phyloP scores from a whole-genome alignment of 2,329 filamentous ascomycete genomes.

The Myriosclerotinia curreyana region DNA sequence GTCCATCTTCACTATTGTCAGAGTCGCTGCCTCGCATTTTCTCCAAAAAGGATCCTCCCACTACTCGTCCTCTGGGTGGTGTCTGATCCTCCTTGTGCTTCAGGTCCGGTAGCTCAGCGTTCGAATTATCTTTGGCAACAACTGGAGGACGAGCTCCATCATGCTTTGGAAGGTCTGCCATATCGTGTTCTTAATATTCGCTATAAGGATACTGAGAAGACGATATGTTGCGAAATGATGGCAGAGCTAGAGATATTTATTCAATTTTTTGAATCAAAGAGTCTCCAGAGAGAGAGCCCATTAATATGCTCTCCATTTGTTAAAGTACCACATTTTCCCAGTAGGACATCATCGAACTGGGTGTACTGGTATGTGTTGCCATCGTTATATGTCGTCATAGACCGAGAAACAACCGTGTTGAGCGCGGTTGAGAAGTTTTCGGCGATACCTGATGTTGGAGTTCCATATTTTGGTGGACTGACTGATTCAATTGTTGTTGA shows the following conservation, averaged over 20 bases:
- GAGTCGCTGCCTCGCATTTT: constrained; percentile 39
- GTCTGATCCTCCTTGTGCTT: constrained; percentile 29
- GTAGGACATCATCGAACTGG: constrained; percentile 6
- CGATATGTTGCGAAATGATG: background rate
- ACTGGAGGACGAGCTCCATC: constrained; percentile 3
- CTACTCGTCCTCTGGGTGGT: constrained; percentile 39
- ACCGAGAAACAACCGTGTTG: constrained; percentile 29
- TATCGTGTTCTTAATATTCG: background rate
- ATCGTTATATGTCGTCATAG: constrained; percentile 28
- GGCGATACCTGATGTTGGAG: constrained; percentile 21
- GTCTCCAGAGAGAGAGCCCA: constrained; percentile 4
- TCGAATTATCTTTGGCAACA: constrained; percentile 1
- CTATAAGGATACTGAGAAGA: background rate
- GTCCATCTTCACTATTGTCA: constrained; percentile 35
- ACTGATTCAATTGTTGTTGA: constrained; percentile 12
- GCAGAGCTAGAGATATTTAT: constrained; percentile 21
- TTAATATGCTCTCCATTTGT: constrained; percentile 14
- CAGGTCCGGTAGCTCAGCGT: constrained; percentile 11
- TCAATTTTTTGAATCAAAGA: constrained; percentile 21
- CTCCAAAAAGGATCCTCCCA: constrained; percentile 42
- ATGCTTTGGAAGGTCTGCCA: constrained; percentile 10
- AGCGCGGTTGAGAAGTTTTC: constrained; percentile 24
- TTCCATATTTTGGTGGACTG: constrained; percentile 22
- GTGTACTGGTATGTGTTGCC: constrained; percentile 20
- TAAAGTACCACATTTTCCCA: constrained; percentile 13